phyloP scores from a whole-genome alignment of 2,329 filamentous ascomycete species.

The Colletotrichum melonis region DNA sequence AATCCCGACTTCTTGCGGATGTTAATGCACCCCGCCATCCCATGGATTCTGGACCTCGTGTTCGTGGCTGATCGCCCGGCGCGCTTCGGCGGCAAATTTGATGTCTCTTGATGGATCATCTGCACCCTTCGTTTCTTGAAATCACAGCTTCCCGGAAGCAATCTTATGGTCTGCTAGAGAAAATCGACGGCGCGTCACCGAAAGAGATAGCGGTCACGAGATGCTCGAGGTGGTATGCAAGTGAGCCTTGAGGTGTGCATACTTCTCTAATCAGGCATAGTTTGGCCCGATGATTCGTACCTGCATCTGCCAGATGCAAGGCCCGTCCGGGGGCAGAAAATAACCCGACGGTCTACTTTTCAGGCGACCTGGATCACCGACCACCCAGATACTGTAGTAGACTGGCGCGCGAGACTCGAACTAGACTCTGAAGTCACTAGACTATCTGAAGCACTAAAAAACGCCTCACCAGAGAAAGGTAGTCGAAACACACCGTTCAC shows the following conservation, averaged over 20 bases:
- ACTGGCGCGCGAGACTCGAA: not conserved
- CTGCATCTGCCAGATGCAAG: slow-evolving; percentile 20
- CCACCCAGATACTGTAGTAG: not conserved
- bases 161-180: not conserved
- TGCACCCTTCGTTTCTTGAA: not conserved
- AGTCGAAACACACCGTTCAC: slow-evolving; percentile 6
- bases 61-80: not conserved
- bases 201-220: not conserved
- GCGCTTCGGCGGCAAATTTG: slow-evolving; percentile 13
- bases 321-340: not conserved
- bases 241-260: not conserved
- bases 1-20: not conserved
- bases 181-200: not conserved
- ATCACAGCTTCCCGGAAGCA: not conserved
- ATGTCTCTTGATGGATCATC: not conserved
- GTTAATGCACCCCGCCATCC: not conserved
- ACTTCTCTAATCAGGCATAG: not conserved
- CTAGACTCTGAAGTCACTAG: not conserved
- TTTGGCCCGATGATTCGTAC: slow-evolving; percentile 4
- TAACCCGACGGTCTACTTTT: not conserved
- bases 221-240: not conserved
- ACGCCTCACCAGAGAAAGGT: slow-evolving; percentile 5
- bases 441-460: not conserved
- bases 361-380: not conserved
- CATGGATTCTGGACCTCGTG: not conserved